phyloP scores from a whole-genome alignment of 148 eudicot species.

The Amaranthus cruentus region DNA sequence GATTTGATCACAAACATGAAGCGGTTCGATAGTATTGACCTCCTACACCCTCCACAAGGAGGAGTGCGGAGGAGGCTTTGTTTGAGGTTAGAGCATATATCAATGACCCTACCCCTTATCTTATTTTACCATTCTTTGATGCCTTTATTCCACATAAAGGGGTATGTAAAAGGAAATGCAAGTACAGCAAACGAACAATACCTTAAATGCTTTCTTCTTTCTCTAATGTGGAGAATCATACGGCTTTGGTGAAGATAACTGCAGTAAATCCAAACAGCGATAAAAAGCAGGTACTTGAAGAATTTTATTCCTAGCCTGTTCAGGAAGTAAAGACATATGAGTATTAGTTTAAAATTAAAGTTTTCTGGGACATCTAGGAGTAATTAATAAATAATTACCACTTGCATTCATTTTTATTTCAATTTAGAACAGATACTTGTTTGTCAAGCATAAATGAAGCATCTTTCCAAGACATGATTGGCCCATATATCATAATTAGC shows the following conservation, averaged over 20 bases:
- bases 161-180: conserved; percentile 32
- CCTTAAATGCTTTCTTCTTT: conserved; percentile 23
- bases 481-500: conserved; percentile 11
- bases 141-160: conserved; percentile 19
- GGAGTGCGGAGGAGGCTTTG: neutral
- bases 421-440: conserved; percentile 2
- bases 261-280: conserved; percentile 15
- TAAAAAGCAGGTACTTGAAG: conserved; percentile 17
- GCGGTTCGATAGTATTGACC: too few species aligned
- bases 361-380: conserved; percentile 17
- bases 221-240: conserved; percentile 25
- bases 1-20: too few species aligned
- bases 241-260: conserved; percentile 18
- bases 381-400: conserved; percentile 1
- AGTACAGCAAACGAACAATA: conserved; percentile 46
- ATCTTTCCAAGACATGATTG: conserved; percentile 10
- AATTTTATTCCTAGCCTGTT: conserved; percentile 19
- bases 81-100: conserved; percentile 7
- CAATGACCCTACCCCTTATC: conserved; percentile 9
- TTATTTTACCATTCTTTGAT: conserved; percentile 16
- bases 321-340: conserved; percentile 19
- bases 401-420: neutral
- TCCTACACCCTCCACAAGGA: too few species aligned
- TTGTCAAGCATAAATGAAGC: conserved; percentile 5
- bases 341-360: conserved; percentile 23